These are phyloP conservation scores for Serendipita sp. DNA, from an alignment of 768 basidiomycete genomes.

Conservation along the genomic window DNA sequence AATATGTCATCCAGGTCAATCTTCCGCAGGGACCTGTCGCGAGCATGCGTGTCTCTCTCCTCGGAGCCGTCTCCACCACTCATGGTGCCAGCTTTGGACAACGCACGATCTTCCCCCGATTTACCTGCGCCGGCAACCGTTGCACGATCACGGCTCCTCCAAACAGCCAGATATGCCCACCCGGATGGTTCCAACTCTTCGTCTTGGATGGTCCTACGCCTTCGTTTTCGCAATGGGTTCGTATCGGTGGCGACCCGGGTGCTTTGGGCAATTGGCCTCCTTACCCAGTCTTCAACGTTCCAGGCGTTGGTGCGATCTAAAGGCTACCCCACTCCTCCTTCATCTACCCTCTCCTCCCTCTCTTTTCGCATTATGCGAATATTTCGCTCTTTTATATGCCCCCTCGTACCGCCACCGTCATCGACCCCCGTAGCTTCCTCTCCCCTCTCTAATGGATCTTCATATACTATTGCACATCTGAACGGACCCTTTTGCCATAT, in stretches of 20 bases:
- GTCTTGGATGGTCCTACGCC: slow-evolving; percentile 12
- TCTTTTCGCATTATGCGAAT: no score
- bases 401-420: no score
- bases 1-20: slow-evolving; percentile 37
- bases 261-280: slow-evolving; percentile 46
- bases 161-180: slow-evolving; percentile 10
- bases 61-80: slow-evolving; percentile 9
- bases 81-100: slow-evolving; percentile 11
- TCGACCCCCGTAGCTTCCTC: no score
- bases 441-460: no score
- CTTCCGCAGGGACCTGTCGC: slow-evolving; percentile 24
- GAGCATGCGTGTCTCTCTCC: slow-evolving; percentile 11
- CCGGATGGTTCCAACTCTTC: slow-evolving; percentile 11
- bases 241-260: slow-evolving; percentile 11
- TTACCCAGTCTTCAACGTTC: slow-evolving; percentile 48
- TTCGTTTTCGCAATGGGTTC: slow-evolving; percentile 11
- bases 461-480: no score
- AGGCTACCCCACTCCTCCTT: background rate
- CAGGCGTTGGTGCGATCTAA: slow-evolving; percentile 29
- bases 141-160: slow-evolving; percentile 13
- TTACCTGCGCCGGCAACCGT: slow-evolving; percentile 9
- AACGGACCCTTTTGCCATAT: no score
- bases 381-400: no score
- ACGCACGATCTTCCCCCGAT: slow-evolving; percentile 10
- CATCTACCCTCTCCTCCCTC: background rate